Evolutionary conservation across 345 rosid species (phyloP), one percentile per base, ranked within the genome.

Genomic region (Corchorus olitorius): DNA sequence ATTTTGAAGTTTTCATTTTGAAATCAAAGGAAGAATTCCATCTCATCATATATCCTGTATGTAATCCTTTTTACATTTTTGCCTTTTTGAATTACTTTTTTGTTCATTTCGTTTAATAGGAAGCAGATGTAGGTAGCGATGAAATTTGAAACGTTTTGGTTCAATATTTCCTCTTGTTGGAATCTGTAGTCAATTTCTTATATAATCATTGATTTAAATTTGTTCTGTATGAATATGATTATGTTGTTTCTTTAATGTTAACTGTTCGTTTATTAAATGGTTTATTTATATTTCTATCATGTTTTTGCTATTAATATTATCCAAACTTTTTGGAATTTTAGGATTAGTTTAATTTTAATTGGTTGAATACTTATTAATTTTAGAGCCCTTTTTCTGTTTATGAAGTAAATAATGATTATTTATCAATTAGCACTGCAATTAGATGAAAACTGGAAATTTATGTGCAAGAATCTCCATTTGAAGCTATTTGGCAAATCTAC

Each of bases 331-430:
- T 27, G 27, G 39, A 22, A 7, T 7, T 46, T 22, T 67, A 6
- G 35, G 22, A 22, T 17, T 46, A 48, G 34, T 22, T 46, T 49
- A 58, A 11, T 10, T 27, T 69, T 10, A 41, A 15, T 67, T 17
- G 17, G 50, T 69, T 50, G 14, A 69, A 50, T 35, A 45, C 15
- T 69, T 50, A 33, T 9, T 50, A 34, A 17, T 69, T 35, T 33
- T 41, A 69, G 14, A 8, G 50, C 59, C 73, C 15, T 50, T 50
- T 27, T 69, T 49, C 59, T 50, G 73, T 50, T 69, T 50, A 16
- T 50, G 55, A 27, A 49, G 58, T 15, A 52, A 49, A 15, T 50
- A 8, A 17, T 33, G 73, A 34, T 33, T 69, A 10, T 16, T 49
- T 69, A 69, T 39, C 27, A 27, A 27, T 27, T 27, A 27, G 13